Percentiles rank a stretch among this genome's conserved stretches.
These are phyloP conservation scores for Pythium sp. DNA, from an alignment of 352 stramenopile species.

Conservation along the genomic window DNA sequence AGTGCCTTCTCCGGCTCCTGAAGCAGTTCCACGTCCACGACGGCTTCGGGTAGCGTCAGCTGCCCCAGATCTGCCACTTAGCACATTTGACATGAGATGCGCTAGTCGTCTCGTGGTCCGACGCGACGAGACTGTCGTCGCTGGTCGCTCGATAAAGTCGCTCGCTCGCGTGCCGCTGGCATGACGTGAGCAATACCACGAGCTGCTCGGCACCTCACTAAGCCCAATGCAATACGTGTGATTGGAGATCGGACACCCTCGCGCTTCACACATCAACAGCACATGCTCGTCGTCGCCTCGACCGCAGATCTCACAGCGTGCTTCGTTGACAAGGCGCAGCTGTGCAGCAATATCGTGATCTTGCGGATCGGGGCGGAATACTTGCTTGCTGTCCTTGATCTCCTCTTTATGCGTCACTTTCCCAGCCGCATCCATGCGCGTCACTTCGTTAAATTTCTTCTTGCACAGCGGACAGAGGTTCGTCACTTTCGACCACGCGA, in stretches of 20 bases:
- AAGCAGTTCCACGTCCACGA: conserved; percentile 8
- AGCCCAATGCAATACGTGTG: conserved; percentile 81
- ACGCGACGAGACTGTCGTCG: conserved; percentile 61
- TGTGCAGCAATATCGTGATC: conserved; percentile 71
- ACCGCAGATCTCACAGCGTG: conserved; percentile 66
- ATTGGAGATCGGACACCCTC: conserved; percentile 51
- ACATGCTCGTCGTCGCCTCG: conserved; percentile 79
- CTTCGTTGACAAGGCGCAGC: conserved; percentile 66
- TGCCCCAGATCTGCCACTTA: conserved; percentile 23
- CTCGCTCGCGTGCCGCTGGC: conserved; percentile 34
- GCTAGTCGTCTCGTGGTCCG: conserved; percentile 60
- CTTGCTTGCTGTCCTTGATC: conserved; percentile 57
- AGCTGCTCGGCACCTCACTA: conserved; percentile 43
- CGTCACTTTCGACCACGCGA: conserved; percentile 78
- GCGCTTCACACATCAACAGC: conserved; percentile 72
- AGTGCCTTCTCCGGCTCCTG: conserved; percentile 12
- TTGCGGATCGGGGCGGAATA: conserved; percentile 52
- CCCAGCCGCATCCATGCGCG: conserved; percentile 37
- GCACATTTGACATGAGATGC: conserved; percentile 71
- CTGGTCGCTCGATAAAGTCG: conserved; percentile 50
- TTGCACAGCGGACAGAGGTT: conserved; percentile 86
- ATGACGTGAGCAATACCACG: conserved; percentile 75
- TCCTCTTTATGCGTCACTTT: conserved; percentile 30
- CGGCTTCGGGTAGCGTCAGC: neutral
- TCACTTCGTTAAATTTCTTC: conserved; percentile 60